Evolutionary conservation across 768 basidiomycete species (phyloP).

Genomic region (Boletellus sp.): DNA sequence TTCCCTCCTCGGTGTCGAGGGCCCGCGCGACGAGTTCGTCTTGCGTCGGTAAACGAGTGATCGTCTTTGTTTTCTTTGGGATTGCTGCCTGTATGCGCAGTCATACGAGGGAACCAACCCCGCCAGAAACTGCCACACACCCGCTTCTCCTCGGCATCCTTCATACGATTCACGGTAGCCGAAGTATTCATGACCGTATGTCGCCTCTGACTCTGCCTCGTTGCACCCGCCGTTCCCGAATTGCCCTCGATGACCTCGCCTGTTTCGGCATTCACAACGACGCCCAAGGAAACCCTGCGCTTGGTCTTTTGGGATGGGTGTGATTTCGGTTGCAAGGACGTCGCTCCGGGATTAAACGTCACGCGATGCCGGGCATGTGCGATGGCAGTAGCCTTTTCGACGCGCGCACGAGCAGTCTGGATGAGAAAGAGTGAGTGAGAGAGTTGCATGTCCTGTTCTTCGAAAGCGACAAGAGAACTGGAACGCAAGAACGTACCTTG

Average conservation of each 20-base stretch:
- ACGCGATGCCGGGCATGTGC: conserved; percentile 65
- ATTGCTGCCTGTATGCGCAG: conserved; percentile 43
- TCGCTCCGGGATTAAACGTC: conserved; percentile 60
- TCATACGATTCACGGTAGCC: conserved; percentile 61
- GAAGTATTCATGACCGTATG: conserved; percentile 72
- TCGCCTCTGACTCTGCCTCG: conserved; percentile 59
- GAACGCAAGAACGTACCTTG: conserved; percentile 9
- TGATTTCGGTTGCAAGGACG: conserved; percentile 28
- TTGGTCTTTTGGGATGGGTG: conserved; percentile 28
- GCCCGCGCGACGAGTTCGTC: conserved; percentile 82
- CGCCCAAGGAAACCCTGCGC: conserved; percentile 53
- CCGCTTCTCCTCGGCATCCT: conserved; percentile 60
- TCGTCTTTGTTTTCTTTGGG: conserved; percentile 58
- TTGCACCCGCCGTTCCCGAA: conserved; percentile 18
- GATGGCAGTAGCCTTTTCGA: conserved; percentile 61
- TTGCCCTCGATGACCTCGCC: conserved; percentile 47
- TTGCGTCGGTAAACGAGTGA: conserved; percentile 59
- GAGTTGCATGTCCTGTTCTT: background rate
- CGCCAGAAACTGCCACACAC: conserved; percentile 30
- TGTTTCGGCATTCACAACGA: conserved; percentile 55
- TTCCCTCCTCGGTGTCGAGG: conserved; percentile 83
- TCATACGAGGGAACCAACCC: background rate
- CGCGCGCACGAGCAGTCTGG: conserved; percentile 53
- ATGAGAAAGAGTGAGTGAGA: background rate
- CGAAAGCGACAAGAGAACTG: background rate